A percentile compares a stretch with the other conserved stretches of the same genome.
phyloP scores from a whole-genome alignment of 2,329 filamentous ascomycete genomes.

The Colletotrichum noveboracense region DNA sequence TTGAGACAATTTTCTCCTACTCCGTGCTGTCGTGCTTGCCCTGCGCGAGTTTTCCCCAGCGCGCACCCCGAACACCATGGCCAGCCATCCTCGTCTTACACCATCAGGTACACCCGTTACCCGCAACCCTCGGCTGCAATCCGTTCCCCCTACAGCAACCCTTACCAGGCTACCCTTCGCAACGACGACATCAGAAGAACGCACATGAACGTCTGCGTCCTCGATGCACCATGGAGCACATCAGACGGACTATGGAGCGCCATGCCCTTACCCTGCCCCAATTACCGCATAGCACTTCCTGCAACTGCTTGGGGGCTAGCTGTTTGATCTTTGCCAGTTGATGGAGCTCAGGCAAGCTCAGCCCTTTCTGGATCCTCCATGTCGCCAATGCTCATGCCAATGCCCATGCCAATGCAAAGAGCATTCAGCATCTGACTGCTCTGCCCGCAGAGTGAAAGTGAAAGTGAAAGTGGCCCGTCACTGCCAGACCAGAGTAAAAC shows the following conservation, averaged over 20 bases:
- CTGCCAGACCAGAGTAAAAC: constrained; percentile 1
- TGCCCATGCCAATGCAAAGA: background rate
- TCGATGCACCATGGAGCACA: background rate
- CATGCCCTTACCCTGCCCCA: background rate
- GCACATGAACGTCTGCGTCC: background rate
- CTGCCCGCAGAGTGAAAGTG: background rate
- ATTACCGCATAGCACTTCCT: background rate
- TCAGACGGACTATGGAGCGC: background rate
- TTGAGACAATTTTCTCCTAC: constrained; percentile 12
- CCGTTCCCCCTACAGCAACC: background rate
- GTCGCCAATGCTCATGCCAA: background rate
- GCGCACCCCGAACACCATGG: background rate
- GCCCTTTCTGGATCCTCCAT: background rate
- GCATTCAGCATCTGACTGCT: background rate
- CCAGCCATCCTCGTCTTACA: constrained; percentile 6
- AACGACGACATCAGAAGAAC: background rate
- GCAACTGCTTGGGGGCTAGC: background rate
- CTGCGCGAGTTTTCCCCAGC: background rate
- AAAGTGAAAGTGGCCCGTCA: background rate
- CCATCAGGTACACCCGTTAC: constrained; percentile 8
- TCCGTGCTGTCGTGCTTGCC: background rate
- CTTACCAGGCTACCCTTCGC: background rate
- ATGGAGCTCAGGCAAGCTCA: background rate
- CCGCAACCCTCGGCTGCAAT: background rate
- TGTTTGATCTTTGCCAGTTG: background rate